Evolutionary conservation across 192 early-diverging fungal genomes (phyloP), one percentile per base, ranked within the genome.

Genomic region (Chytriomyces sp.): DNA sequence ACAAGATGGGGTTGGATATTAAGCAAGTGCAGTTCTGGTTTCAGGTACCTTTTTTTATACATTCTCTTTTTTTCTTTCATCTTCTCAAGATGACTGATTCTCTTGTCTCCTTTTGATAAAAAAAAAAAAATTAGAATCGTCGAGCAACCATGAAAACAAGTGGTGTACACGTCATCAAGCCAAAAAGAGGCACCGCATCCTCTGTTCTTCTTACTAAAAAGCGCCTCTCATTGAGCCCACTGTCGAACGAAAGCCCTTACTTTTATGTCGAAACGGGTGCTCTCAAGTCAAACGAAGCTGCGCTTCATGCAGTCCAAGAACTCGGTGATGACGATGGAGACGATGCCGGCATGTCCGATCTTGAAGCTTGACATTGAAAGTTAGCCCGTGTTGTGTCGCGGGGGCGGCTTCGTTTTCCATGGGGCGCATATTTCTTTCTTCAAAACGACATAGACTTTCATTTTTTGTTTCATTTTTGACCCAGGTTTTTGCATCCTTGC

Each of bases 1-100:
- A 77, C 28, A 53, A 69, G 44, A 24, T 69, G 72, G 3, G 26
- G 13, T 20, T 73, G 53, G 72, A 73, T 63, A 23, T 45, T 45
- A 73, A 73, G 61, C 72, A 73, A 45, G 72, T 68, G 67, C 18
- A 20, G n/a, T 18, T n/a, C 45, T 43, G 53, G 53, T 43, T 64
- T 4, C 67, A 18, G 43, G 28, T 35, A 35, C 28, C 28, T 2
- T 35, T 35, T 35, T n/a, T n/a, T n/a, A n/a, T n/a, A n/a, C n/a
- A n/a, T n/a, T n/a, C n/a, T n/a, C n/a, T n/a, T n/a, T n/a, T n/a
- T n/a, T n/a, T n/a, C 28, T 8, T 64, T 64, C 13, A 10, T 16
- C 24, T 26, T 26, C 10, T 18, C 9, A 24, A 18, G n/a, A 57
- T 11, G 1, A 57, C 11, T 11, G n/a, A 18, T 53, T 53, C 18